Evolutionary conservation across 805 yeast species (phyloP).

Genomic region (Brettanomyces sp.): DNA sequence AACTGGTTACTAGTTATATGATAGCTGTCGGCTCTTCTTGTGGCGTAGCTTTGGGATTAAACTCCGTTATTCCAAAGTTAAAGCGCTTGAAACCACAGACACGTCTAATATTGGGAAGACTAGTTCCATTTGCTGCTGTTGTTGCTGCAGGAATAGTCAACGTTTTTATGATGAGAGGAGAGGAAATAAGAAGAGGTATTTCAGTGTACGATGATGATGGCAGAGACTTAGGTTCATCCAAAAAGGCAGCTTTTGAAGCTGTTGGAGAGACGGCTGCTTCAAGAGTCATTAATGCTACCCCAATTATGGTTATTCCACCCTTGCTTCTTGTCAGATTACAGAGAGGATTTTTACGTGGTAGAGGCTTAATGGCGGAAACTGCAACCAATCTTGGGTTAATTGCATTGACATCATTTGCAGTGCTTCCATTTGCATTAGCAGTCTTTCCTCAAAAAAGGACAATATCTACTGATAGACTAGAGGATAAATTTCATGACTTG

Average conservation of each 20-base stretch:
- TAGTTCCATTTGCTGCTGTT: conserved; percentile 98
- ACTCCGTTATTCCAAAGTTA: conserved; percentile 81
- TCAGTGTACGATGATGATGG: conserved; percentile 57
- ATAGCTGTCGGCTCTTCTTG: conserved; percentile 93
- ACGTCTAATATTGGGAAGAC: conserved; percentile 63
- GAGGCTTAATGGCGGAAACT: conserved; percentile 55
- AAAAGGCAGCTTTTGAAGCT: conserved; percentile 82
- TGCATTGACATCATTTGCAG: conserved; percentile 75
- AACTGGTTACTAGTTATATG: conserved; percentile 68
- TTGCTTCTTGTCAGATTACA: conserved; percentile 72
- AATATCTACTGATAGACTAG: conserved; percentile 51
- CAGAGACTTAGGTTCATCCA: conserved; percentile 62
- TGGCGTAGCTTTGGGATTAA: conserved; percentile 89
- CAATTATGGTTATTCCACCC: conserved; percentile 96
- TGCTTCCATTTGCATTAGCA: conserved; percentile 89
- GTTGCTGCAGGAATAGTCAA: conserved; percentile 95
- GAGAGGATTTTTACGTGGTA: conserved; percentile 56
- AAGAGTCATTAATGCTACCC: conserved; percentile 92
- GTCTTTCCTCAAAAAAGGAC: conserved; percentile 86
- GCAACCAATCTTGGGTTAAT: conserved; percentile 78
- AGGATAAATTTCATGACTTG: conserved; percentile 50
- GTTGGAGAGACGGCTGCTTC: conserved; percentile 97
- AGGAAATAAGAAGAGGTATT: conserved; percentile 83
- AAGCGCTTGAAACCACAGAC: conserved; percentile 63
- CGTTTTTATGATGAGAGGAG: conserved; percentile 93